phyloP scores from a whole-genome alignment of 2,329 filamentous ascomycete species.

The Ophiostoma pallidulum region DNA sequence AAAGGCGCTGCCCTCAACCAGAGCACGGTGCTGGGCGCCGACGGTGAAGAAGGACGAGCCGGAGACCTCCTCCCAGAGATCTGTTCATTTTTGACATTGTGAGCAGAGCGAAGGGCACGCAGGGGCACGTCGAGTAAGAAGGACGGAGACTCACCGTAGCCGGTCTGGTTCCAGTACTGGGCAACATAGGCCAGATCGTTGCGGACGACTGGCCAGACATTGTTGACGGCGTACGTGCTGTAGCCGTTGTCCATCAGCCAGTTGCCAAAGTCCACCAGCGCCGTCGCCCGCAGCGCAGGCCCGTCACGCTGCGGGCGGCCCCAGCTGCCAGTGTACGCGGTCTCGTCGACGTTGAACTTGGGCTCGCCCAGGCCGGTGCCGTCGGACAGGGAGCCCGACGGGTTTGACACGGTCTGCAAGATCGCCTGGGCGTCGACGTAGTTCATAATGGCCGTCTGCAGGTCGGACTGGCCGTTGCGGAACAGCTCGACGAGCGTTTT shows the following conservation, averaged over 20 bases:
- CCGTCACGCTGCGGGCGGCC: conserved; percentile 72
- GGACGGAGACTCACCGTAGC: too few relatives aligned
- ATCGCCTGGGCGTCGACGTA: conserved; percentile 59
- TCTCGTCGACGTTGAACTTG: conserved; percentile 59
- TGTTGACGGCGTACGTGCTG: conserved; percentile 41
- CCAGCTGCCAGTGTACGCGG: conserved; percentile 59
- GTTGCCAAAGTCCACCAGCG: conserved; percentile 62
- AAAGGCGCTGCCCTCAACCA: conserved; percentile 57
- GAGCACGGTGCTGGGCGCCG: conserved; percentile 58
- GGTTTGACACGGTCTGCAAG: conserved; percentile 59
- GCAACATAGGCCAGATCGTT: conserved; percentile 70
- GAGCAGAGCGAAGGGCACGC: background rate
- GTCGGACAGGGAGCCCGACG: conserved; percentile 48
- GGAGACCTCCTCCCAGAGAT: conserved; percentile 75
- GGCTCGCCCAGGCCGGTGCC: conserved; percentile 57
- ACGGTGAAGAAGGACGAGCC: conserved; percentile 75
- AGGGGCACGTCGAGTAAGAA: background rate
- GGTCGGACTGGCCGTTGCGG: conserved; percentile 27
- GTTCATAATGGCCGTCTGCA: conserved; percentile 55
- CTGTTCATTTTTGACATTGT: too few relatives aligned
- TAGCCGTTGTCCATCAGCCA: conserved; percentile 57
- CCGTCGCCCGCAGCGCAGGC: conserved; percentile 64
- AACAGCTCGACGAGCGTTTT: conserved; percentile 62
- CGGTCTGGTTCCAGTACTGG: conserved; percentile 59
- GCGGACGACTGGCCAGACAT: conserved; percentile 63